Conservation (phyloP, 768 basidiomycete genomes). For the Mycena metata region DNA sequence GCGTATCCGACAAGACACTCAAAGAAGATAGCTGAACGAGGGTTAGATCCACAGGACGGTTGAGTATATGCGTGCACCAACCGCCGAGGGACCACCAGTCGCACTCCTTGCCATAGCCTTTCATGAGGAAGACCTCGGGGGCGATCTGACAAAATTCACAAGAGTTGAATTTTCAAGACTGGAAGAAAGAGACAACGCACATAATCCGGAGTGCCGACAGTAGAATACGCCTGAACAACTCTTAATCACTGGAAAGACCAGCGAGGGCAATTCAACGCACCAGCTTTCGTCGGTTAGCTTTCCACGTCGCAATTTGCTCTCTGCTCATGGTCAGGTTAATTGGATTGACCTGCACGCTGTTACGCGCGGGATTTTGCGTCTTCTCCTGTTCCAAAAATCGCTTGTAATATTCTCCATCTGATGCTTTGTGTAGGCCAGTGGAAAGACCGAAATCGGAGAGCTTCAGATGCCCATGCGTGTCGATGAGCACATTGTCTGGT, state of each 20-base stretch:
- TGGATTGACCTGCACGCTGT: conserved; percentile 97
- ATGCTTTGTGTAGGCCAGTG: conserved; percentile 96
- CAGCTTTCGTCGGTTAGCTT: conserved; percentile 96
- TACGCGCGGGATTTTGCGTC: conserved; percentile 76
- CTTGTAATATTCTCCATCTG: conserved; percentile 95
- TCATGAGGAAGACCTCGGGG: conserved; percentile 96
- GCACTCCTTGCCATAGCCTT: conserved; percentile 98
- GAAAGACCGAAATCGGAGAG: conserved; percentile 98
- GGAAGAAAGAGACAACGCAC: conserved; percentile 4
- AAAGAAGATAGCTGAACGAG: conserved; percentile 87
- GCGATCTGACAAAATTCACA: conserved; percentile 76
- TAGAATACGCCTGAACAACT: conserved; percentile 86
- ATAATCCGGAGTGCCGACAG: conserved; percentile 71
- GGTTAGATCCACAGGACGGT: neutral
- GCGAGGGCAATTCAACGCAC: conserved; percentile 55
- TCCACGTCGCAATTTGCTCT: conserved; percentile 98
- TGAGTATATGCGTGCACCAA: neutral
- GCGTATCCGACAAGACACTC: conserved; percentile 98
- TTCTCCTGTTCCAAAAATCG: conserved; percentile 86
- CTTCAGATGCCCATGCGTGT: conserved; percentile 96
- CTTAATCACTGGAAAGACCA: conserved; percentile 21
- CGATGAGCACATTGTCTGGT: conserved; percentile 98
- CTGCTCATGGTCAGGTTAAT: conserved; percentile 98
- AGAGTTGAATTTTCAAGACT: neutral
- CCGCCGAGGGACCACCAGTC: conserved; percentile 98